Percentiles rank a stretch among this genome's conserved stretches.
phyloP scores from a whole-genome alignment of 768 basidiomycete genomes.

The Mycena leptocephala region DNA sequence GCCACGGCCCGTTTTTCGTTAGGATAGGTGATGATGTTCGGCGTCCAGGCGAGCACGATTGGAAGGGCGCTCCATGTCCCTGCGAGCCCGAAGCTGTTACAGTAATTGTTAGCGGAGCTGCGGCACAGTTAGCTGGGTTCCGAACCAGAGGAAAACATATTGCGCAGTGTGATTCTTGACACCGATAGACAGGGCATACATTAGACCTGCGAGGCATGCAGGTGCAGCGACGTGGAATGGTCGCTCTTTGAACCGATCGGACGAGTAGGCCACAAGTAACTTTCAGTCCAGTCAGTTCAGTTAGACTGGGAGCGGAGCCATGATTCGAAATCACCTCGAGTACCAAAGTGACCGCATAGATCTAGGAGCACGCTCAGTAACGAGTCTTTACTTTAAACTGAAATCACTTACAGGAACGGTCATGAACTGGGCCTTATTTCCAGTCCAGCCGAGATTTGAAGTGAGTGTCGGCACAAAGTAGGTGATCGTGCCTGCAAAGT shows the following conservation, averaged over 20 bases:
- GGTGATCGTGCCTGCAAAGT: constrained; percentile 30
- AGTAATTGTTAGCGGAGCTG: constrained; percentile 12
- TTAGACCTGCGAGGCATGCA: constrained; percentile 29
- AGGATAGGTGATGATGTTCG: constrained; percentile 27
- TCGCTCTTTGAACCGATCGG: constrained; percentile 31
- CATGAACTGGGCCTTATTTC: constrained; percentile 32
- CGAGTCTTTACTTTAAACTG: constrained; percentile 16
- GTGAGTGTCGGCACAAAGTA: constrained; percentile 30
- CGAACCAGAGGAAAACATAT: constrained; percentile 33
- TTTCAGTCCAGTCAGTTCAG: constrained; percentile 22
- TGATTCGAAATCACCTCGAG: constrained; percentile 26
- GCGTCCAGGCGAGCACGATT: constrained; percentile 30
- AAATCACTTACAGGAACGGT: constrained; percentile 25
- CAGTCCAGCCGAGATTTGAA: constrained; percentile 26
- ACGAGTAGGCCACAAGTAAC: constrained; percentile 29
- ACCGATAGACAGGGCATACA: constrained; percentile 32
- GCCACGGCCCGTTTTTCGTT: constrained; percentile 31
- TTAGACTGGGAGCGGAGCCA: constrained; percentile 5
- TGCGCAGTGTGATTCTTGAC: constrained; percentile 29
- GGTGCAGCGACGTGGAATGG: constrained; percentile 25
- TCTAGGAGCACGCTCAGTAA: constrained; percentile 19
- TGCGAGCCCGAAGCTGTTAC: constrained; percentile 29
- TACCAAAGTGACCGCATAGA: constrained; percentile 30
- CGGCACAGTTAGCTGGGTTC: constrained; percentile 2
- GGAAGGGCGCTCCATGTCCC: constrained; percentile 32